phyloP scores from a whole-genome alignment of 1,284 basidiomycete species.

The Leccinum griseonigrum region DNA sequence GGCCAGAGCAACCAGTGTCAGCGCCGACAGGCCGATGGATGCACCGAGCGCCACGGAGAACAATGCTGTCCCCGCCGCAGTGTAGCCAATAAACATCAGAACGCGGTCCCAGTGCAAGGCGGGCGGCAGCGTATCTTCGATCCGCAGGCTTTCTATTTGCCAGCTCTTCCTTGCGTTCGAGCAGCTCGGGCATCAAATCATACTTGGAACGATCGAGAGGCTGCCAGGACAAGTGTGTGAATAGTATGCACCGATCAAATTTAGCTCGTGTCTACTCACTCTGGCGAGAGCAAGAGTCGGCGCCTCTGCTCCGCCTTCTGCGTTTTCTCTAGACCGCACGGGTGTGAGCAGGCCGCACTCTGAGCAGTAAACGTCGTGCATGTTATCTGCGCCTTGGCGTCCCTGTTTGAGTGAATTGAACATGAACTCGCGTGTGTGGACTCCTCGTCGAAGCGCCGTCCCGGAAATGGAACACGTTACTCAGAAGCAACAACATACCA shows the following conservation, averaged over 20 bases:
- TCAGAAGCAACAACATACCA: conserved; percentile 6
- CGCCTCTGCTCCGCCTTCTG: too few species aligned
- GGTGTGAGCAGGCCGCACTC: conserved; percentile 15
- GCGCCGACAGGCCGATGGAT: not conserved
- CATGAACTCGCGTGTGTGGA: conserved; percentile 21
- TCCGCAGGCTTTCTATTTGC: not conserved
- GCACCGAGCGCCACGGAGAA: not conserved
- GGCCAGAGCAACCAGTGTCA: not conserved
- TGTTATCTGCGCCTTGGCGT: conserved; percentile 17
- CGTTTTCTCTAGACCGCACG: too few species aligned
- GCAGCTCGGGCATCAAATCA: conserved; percentile 11
- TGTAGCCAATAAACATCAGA: not conserved
- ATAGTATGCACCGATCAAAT: not conserved
- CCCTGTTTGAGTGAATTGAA: conserved; percentile 18
- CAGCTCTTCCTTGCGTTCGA: conserved; percentile 3
- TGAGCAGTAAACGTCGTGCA: conserved; percentile 24
- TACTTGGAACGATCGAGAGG: conserved; percentile 19
- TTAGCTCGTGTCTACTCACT: conserved; percentile 2
- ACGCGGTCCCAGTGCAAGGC: not conserved
- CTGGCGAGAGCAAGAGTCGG: conserved; percentile 4
- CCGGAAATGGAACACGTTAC: not conserved
- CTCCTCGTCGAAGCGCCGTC: conserved; percentile 19
- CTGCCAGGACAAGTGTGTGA: not conserved
- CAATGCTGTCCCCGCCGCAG: not conserved
- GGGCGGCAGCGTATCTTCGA: not conserved